A percentile compares a stretch with the other conserved stretches of the same genome.
Conservation (phyloP, 768 basidiomycete genomes). For the Mycena albidolilacea region DNA sequence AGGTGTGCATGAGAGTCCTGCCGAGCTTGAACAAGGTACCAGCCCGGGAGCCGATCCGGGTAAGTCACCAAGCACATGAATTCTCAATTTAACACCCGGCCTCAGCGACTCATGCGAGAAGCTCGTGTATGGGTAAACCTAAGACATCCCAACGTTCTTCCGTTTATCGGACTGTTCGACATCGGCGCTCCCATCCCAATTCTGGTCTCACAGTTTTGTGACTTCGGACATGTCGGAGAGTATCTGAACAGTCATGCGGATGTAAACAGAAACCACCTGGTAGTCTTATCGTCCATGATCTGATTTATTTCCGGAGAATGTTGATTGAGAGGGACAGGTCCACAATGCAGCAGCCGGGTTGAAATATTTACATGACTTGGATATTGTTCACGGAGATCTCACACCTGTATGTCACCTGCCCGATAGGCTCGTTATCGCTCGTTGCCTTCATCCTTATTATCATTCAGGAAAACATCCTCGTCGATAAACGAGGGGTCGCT, state of each 20-base stretch:
- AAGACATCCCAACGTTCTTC: neutral
- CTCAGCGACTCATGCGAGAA: neutral
- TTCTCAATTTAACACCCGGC: neutral
- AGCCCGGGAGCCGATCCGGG: neutral
- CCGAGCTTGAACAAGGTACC: neutral
- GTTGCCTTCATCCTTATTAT: neutral
- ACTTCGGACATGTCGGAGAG: neutral
- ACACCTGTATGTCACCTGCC: neutral
- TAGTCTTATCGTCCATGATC: neutral
- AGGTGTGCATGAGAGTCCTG: neutral
- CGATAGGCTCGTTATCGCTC: neutral
- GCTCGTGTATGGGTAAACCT: neutral
- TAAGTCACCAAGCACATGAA: neutral
- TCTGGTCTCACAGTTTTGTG: neutral
- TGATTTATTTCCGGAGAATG: neutral
- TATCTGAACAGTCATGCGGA: neutral
- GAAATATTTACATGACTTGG: neutral
- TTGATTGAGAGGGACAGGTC: neutral
- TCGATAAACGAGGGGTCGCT: neutral
- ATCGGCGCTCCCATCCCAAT: neutral
- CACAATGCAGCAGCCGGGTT: neutral
- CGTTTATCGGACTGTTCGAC: neutral
- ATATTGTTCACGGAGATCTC: slow-evolving; percentile 4
- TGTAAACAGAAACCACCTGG: neutral
- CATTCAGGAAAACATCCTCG: neutral